phyloP scores from a whole-genome alignment of 179 eudicot species.

The Silene vulgaris region DNA sequence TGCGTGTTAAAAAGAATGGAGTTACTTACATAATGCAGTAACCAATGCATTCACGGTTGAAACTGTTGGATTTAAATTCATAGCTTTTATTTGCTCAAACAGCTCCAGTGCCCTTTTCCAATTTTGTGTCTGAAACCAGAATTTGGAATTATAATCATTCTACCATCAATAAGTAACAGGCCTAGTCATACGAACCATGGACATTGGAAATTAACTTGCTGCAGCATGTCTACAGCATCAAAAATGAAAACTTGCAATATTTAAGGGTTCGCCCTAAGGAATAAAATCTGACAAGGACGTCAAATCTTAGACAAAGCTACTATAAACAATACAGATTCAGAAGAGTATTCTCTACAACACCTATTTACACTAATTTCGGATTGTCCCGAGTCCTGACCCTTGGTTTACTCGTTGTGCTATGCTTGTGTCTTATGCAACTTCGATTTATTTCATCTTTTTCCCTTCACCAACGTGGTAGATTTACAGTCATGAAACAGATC shows the following conservation, averaged over 20 bases:
- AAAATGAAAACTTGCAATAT: neutral
- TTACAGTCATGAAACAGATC: neutral
- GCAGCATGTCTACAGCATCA: conserved; percentile 1
- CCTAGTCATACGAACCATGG: neutral
- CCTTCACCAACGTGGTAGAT: neutral
- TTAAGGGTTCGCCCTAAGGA: neutral
- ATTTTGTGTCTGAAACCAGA: conserved; percentile 59
- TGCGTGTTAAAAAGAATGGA: neutral
- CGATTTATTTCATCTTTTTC: neutral
- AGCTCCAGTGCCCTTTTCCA: conserved; percentile 90
- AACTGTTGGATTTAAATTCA: conserved; percentile 67
- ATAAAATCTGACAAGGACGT: neutral
- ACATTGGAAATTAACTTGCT: neutral
- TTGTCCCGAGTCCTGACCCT: neutral
- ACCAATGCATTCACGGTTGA: conserved; percentile 85
- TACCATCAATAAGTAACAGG: conserved; percentile 20
- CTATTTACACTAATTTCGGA: neutral
- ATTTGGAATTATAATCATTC: conserved; percentile 15
- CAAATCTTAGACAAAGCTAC: conserved; percentile 6
- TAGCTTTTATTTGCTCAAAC: conserved; percentile 61
- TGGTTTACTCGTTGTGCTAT: conserved; percentile 1
- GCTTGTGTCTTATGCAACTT: neutral
- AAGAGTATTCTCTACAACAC: neutral
- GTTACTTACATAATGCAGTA: conserved; percentile 79
- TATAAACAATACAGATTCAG: neutral